Evolutionary conservation across 202 grass and related monocot species (phyloP).

Genomic region (Cymbopogon flexuosus): DNA sequence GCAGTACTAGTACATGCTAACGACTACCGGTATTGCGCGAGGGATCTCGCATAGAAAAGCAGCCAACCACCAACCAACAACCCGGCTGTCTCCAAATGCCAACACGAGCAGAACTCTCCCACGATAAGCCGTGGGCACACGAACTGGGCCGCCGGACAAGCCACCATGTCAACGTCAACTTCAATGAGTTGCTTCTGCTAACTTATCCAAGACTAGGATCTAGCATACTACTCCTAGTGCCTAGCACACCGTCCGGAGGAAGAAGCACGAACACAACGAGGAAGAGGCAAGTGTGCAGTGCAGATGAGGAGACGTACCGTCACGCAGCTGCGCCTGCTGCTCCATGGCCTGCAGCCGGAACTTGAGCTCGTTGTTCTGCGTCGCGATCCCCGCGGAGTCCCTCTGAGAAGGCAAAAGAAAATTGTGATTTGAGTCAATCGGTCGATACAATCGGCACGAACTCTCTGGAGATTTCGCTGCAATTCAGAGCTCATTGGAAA

Average conservation of each 20-base stretch:
- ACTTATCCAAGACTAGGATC: constrained; percentile 9
- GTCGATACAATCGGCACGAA: too few species aligned
- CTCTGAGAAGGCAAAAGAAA: constrained; percentile 29
- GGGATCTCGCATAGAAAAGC: not conserved
- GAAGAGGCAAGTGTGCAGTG: not conserved
- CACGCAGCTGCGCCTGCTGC: constrained; percentile 82
- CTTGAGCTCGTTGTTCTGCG: constrained; percentile 86
- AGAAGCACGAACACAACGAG: constrained; percentile 5
- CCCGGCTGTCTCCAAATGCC: constrained; percentile 5
- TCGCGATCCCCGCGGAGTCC: constrained; percentile 57
- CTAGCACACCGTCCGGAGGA: constrained; percentile 36
- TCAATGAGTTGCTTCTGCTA: not conserved
- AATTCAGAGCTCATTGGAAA: not conserved
- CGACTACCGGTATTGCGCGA: constrained; percentile 27
- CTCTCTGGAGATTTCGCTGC: not conserved
- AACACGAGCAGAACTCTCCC: not conserved
- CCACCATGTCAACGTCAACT: constrained; percentile 24
- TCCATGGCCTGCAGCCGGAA: constrained; percentile 94
- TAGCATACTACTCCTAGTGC: constrained; percentile 12
- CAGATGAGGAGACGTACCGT: constrained; percentile 44
- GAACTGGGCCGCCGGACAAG: not conserved
- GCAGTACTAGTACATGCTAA: constrained; percentile 21
- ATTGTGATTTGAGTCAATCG: not conserved
- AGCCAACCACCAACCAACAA: constrained; percentile 17
- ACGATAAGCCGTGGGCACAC: constrained; percentile 1